phyloP scores from a whole-genome alignment of 2,329 filamentous ascomycete genomes.

The Trichoderma asperellum region DNA sequence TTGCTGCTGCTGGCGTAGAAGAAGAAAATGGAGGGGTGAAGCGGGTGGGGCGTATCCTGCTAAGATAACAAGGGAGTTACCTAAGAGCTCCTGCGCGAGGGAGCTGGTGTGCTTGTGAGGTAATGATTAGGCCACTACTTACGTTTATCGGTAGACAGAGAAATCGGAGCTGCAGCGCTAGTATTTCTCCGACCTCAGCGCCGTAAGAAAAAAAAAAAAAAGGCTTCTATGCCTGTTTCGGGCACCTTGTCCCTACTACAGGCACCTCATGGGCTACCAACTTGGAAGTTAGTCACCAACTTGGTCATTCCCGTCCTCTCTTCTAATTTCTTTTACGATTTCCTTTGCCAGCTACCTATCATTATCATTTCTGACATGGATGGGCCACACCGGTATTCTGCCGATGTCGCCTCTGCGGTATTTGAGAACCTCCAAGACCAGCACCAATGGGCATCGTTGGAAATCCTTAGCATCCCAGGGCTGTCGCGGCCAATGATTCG shows the following conservation, averaged over 20 bases:
- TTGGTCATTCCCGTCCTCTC: background rate
- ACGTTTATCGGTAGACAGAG: conserved; percentile 24
- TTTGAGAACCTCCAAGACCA: conserved; percentile 73
- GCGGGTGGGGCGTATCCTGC: conserved; percentile 22
- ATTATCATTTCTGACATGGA: conserved; percentile 14
- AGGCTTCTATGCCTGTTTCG: conserved; percentile 14
- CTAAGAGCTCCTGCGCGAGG: conserved; percentile 15
- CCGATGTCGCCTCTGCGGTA: conserved; percentile 51
- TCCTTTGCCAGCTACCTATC: background rate
- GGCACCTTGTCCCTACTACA: background rate
- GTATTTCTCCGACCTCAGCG: conserved; percentile 20
- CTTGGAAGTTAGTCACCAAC: no score
- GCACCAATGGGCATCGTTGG: conserved; percentile 72
- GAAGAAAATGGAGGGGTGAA: conserved; percentile 28
- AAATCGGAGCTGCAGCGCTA: conserved; percentile 3
- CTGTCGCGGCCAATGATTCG: conserved; percentile 66
- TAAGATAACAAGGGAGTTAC: conserved; percentile 15
- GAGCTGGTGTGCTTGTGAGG: conserved; percentile 23
- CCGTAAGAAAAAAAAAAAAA: conserved; percentile 17
- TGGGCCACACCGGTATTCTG: conserved; percentile 15
- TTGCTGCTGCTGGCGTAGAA: conserved; percentile 8
- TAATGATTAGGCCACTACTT: conserved; percentile 24
- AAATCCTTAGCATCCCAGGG: conserved; percentile 48
- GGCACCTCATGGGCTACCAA: background rate
- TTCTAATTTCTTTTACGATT: conserved; percentile 17